Percentiles rank a stretch among this genome's conserved stretches.
Conservation (phyloP, 1,139 yeast species). For the Lodderomyces oxycetoniae region DNA sequence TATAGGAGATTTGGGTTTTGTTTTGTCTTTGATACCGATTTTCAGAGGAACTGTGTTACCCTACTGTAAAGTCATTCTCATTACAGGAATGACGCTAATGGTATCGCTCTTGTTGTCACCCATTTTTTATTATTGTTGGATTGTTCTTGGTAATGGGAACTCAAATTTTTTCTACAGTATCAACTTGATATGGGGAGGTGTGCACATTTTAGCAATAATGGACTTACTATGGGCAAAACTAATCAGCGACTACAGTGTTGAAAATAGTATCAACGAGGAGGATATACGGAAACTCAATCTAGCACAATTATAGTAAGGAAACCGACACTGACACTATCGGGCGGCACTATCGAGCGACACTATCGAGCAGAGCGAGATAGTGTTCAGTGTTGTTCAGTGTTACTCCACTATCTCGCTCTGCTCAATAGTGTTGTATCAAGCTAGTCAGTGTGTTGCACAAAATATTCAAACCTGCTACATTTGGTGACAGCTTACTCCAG, state of each 20-base stretch:
- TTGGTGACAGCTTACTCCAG: too few species aligned
- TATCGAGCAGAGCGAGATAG: not conserved
- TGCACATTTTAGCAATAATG: constrained; percentile 62
- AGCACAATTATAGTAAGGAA: constrained; percentile 40
- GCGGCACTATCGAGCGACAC: too few species aligned
- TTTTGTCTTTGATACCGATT: constrained; percentile 55
- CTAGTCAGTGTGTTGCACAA: too few species aligned
- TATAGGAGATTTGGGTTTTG: constrained; percentile 76
- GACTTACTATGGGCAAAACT: constrained; percentile 84
- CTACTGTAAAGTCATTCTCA: constrained; percentile 30
- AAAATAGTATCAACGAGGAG: constrained; percentile 20
- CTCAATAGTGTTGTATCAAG: too few species aligned
- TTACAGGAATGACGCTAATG: constrained; percentile 36
- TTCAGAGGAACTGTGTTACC: constrained; percentile 41
- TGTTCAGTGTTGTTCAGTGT: too few species aligned
- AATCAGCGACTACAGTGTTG: constrained; percentile 63
- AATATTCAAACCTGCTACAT: not conserved
- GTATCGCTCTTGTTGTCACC: constrained; percentile 59
- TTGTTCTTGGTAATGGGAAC: constrained; percentile 89
- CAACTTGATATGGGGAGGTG: constrained; percentile 73
- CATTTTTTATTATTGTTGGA: constrained; percentile 91
- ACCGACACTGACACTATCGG: too few species aligned
- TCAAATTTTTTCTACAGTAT: constrained; percentile 95
- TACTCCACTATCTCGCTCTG: too few species aligned
- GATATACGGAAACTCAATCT: constrained; percentile 25